Percentiles rank a stretch among this genome's conserved stretches.
Conservation (phyloP, 2,329 filamentous ascomycete species). For the Nemania diffusa region DNA sequence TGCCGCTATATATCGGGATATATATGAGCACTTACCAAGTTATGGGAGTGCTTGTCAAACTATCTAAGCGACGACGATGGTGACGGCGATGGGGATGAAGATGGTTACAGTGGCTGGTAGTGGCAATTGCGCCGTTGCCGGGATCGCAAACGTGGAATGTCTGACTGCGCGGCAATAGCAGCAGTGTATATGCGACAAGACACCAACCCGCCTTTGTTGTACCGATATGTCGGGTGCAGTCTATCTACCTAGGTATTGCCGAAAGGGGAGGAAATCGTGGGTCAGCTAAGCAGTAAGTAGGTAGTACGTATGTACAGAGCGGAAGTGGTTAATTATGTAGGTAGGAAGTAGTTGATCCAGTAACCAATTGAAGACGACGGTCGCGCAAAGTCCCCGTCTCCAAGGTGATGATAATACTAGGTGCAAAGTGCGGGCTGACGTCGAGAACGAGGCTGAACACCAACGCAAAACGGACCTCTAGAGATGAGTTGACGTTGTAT, state of each 20-base stretch:
- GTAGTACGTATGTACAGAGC: background rate
- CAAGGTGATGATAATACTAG: background rate
- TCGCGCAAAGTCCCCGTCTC: background rate
- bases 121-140: slow-evolving; percentile 23
- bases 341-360: background rate
- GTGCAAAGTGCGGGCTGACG: background rate
- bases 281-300: background rate
- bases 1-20: background rate
- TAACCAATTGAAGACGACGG: slow-evolving; percentile 21
- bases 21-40: slow-evolving; percentile 14
- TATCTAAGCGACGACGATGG: background rate
- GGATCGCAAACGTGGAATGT: slow-evolving; percentile 15
- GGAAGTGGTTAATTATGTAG: background rate
- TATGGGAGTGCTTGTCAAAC: background rate
- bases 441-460: slow-evolving; percentile 13
- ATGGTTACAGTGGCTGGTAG: background rate
- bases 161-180: slow-evolving; percentile 13
- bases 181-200: slow-evolving; percentile 16
- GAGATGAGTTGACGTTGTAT: slow-evolving; percentile 19
- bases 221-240: background rate
- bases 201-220: background rate
- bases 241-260: background rate
- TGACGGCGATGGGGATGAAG: background rate
- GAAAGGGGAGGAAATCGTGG: background rate
- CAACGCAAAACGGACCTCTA: slow-evolving; percentile 12